Evolutionary conservation across 2,329 filamentous ascomycete genomes (phyloP), one percentile per base, ranked within the genome.

Genomic region (Septoria petroselini): DNA sequence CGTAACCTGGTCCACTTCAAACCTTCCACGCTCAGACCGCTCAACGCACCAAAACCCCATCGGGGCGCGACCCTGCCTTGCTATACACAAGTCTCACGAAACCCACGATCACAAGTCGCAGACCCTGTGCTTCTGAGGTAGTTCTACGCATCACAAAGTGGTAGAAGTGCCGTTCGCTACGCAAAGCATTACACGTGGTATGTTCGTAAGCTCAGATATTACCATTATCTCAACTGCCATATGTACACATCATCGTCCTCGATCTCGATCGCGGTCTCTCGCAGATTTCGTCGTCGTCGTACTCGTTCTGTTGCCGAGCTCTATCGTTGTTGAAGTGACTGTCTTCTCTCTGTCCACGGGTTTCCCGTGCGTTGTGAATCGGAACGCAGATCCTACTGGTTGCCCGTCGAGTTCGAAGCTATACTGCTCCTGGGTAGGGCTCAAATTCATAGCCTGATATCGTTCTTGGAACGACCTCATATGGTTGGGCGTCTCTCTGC

Each of bases 361-460:
- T 7, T 23, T 47, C 2, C 17, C 25, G 8, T 33, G 18, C 7
- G 35, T 35, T 1, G 29, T 35, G 19, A 44, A 49, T 15, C 41
- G 15, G 15, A 53, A 53, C 4, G 41, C 41, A 12, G 45, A 49
- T 23, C 50, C 50, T 4, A 53, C 50, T 3, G 50, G 50, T 35
- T 53, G 50, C 5, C 50, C 50, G 18, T 53, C 50, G 8, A 53
- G 41, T 31, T 53, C 50, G 4, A 37, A 46, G 25, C 34, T 35
- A 11, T 15, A 21, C 25, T 47, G 34, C 18, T 47, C 25, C 23
- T 23, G 34, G 7, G 29, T 11, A 4, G 40, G 34, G 2, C 12
- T 41, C 40, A 45, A 45, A 17, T 49, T 53, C 45, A 53, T 49
- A 7, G 45, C 50, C 14, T 45, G 40, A 27, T 49, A 53, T 42